phyloP scores from a whole-genome alignment of 169 alveolate species.

The Plasmodium cynomolgi region DNA sequence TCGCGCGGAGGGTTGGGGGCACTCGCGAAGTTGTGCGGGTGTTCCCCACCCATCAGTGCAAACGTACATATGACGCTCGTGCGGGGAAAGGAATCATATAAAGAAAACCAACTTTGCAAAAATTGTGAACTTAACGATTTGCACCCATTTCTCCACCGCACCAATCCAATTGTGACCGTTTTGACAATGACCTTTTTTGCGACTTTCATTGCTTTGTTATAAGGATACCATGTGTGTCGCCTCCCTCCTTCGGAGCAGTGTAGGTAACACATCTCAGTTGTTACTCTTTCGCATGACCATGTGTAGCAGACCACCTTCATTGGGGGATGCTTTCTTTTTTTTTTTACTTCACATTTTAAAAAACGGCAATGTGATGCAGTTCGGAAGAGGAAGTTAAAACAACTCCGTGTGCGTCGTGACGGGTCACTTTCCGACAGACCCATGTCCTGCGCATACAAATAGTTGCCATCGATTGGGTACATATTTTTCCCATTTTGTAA shows the following conservation, averaged over 20 bases:
- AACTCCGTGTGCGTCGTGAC: not conserved
- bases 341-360: no score
- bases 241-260: not conserved
- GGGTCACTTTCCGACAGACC: not conserved
- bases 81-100: not conserved
- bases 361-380: not conserved
- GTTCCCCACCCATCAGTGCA: not conserved
- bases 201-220: not conserved
- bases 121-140: not conserved
- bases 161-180: not conserved
- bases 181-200: not conserved
- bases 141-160: not conserved
- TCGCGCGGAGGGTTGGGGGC: not conserved
- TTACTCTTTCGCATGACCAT: not conserved
- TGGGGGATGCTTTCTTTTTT: not conserved
- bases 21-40: not conserved
- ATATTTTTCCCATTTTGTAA: not conserved
- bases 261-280: not conserved
- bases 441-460: not conserved
- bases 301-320: not conserved
- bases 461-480: not conserved
- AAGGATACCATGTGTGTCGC: not conserved
- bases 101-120: not conserved
- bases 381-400: not conserved
- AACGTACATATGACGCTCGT: not conserved